Percentiles rank a stretch among this genome's conserved stretches.
phyloP scores from a whole-genome alignment of 441 rosid species.

The Gossypium trilobum region DNA sequence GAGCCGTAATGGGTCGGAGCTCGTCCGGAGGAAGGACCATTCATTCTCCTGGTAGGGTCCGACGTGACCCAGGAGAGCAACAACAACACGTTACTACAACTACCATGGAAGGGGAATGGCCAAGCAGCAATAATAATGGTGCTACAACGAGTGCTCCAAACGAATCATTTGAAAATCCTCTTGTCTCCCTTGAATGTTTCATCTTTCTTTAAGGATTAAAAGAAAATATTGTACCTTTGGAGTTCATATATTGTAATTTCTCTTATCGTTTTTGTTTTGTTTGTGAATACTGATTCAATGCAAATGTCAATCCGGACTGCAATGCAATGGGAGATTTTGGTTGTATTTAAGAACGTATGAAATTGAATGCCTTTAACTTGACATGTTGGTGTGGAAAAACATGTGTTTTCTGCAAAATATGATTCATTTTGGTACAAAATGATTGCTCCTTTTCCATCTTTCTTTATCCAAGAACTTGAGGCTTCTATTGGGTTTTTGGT shows the following conservation, averaged over 20 bases:
- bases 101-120: slow-evolving; percentile 20
- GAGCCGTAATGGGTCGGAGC: slow-evolving; percentile 47
- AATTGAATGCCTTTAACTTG: slow-evolving; percentile 7
- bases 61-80: slow-evolving; percentile 20
- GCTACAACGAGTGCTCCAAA: slow-evolving; percentile 18
- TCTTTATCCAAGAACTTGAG: background rate
- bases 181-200: slow-evolving; percentile 77
- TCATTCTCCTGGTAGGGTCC: slow-evolving; percentile 57
- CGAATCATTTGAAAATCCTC: slow-evolving; percentile 68
- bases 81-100: background rate
- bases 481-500: background rate
- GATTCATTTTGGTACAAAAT: slow-evolving; percentile 2
- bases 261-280: background rate
- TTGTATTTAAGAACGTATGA: background rate
- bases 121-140: background rate
- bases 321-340: background rate
- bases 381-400: background rate
- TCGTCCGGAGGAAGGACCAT: slow-evolving; percentile 32
- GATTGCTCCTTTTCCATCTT: slow-evolving; percentile 3
- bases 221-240: no score
- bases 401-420: background rate
- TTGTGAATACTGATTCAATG: slow-evolving; percentile 9
- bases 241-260: background rate
- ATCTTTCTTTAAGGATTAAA: slow-evolving; percentile 45
- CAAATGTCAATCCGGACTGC: slow-evolving; percentile 4